Conservation (phyloP, 2,329 filamentous ascomycete genomes). For the Sarocladium strictum region DNA sequence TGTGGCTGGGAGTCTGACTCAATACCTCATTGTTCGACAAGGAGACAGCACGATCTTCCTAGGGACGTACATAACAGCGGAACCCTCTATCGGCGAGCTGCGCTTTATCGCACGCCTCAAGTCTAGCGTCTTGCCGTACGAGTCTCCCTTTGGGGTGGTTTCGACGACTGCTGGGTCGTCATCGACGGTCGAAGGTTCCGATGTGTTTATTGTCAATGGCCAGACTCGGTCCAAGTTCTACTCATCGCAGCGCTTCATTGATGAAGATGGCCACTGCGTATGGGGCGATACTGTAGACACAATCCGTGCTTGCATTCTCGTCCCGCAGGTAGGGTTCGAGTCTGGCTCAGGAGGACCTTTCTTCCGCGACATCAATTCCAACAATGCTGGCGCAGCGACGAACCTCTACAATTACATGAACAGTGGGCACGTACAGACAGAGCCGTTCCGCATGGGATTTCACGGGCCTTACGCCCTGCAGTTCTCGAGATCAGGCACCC, state of each 20-base stretch:
- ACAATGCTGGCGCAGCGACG: slow-evolving; percentile 52
- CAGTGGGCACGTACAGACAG: slow-evolving; percentile 57
- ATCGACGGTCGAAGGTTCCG: slow-evolving; percentile 50
- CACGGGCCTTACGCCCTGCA: slow-evolving; percentile 60
- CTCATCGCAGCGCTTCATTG: slow-evolving; percentile 63
- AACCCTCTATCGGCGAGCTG: slow-evolving; percentile 53
- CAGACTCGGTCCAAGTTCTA: slow-evolving; percentile 67
- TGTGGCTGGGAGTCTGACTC: slow-evolving; percentile 52
- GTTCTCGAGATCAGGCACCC: slow-evolving; percentile 53
- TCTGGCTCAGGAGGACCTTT: slow-evolving; percentile 62
- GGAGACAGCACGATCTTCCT: slow-evolving; percentile 56
- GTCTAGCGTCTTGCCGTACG: slow-evolving; percentile 40
- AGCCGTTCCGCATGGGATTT: slow-evolving; percentile 54
- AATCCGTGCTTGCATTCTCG: slow-evolving; percentile 56
- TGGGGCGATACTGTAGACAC: slow-evolving; percentile 36
- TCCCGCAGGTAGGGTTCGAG: slow-evolving; percentile 43
- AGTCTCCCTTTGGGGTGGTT: slow-evolving; percentile 47
- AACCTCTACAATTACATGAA: slow-evolving; percentile 66
- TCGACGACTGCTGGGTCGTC: slow-evolving; percentile 49
- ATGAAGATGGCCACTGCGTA: slow-evolving; percentile 59
- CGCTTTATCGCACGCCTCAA: slow-evolving; percentile 59
- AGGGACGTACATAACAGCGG: slow-evolving; percentile 54
- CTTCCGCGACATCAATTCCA: slow-evolving; percentile 59
- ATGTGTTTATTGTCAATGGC: slow-evolving; percentile 53
- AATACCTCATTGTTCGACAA: slow-evolving; percentile 56